phyloP scores from a whole-genome alignment of 2,329 filamentous ascomycete species.

The Paecilomyces dactylethromorphus region DNA sequence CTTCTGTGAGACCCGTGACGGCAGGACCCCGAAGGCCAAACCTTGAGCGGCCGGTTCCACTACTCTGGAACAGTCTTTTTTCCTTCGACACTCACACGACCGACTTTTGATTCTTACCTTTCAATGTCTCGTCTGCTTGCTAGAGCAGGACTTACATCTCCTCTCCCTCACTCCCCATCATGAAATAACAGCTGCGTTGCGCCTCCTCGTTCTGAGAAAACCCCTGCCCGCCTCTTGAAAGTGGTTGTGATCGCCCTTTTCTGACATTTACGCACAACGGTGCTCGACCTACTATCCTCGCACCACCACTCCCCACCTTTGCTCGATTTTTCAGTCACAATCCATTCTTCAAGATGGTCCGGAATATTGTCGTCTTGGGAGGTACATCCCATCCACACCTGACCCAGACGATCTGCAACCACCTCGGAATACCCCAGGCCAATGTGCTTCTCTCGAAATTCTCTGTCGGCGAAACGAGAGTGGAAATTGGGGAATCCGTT shows the following conservation, averaged over 20 bases:
- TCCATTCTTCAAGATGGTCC: conserved; percentile 60
- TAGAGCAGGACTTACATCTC: conserved; percentile 6
- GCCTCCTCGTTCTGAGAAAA: conserved; percentile 1
- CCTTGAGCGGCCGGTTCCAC: conserved; percentile 22
- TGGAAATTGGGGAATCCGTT: conserved; percentile 94
- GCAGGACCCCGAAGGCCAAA: conserved; percentile 20
- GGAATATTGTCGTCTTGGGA: conserved; percentile 89
- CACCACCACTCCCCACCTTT: conserved; percentile 6
- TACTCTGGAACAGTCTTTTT: conserved; percentile 27
- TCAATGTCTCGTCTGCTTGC: conserved; percentile 1
- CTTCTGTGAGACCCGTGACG: conserved; percentile 19
- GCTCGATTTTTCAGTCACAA: conserved; percentile 4
- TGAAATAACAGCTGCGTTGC: conserved; percentile 25
- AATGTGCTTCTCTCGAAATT: conserved; percentile 86
- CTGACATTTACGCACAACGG: background rate
- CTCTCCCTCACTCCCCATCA: conserved; percentile 19
- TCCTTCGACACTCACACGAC: conserved; percentile 29
- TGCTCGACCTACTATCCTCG: conserved; percentile 8
- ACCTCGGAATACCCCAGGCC: conserved; percentile 78
- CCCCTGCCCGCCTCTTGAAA: conserved; percentile 1
- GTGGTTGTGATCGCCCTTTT: conserved; percentile 4
- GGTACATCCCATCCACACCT: conserved; percentile 88
- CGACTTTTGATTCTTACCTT: conserved; percentile 16
- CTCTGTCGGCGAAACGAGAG: conserved; percentile 87
- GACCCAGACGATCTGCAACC: conserved; percentile 78